These are phyloP conservation scores for Taxillus chinensis DNA, from an alignment of 164 flowering plant genomes.

Conservation along the genomic window DNA sequence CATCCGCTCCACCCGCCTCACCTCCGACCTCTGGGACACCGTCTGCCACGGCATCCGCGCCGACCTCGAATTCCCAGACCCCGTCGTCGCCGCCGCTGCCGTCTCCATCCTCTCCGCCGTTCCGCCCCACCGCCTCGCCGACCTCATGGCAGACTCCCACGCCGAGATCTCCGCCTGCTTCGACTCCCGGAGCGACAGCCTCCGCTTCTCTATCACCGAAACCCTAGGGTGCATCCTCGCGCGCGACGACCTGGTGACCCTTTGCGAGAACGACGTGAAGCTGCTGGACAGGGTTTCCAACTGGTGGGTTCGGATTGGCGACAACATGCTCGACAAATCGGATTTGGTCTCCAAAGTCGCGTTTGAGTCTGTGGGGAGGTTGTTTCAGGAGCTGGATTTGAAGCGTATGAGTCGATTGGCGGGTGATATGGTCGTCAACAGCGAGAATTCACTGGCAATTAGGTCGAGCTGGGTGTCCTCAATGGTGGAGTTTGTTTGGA, in stretches of 20 bases:
- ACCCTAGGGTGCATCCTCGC: conserved; percentile 90
- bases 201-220: conserved; percentile 81
- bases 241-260: conserved; percentile 75
- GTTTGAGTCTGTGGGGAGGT: conserved; percentile 72
- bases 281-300: conserved; percentile 62
- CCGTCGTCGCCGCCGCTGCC: conserved; percentile 93
- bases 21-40: conserved; percentile 91
- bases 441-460: conserved; percentile 85
- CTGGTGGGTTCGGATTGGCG: conserved; percentile 87
- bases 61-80: conserved; percentile 92
- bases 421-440: conserved; percentile 91
- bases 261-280: conserved; percentile 80
- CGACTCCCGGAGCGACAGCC: conserved; percentile 60
- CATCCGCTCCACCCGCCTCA: conserved; percentile 84
- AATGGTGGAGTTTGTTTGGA: conserved; percentile 81
- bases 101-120: conserved; percentile 77
- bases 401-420: conserved; percentile 93
- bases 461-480: conserved; percentile 83
- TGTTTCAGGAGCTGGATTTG: conserved; percentile 80
- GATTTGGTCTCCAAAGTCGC: conserved; percentile 87
- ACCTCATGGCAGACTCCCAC: conserved; percentile 52
- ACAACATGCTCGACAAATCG: conserved; percentile 70
- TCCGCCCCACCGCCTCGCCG: conserved; percentile 64
- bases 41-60: conserved; percentile 76
- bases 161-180: conserved; percentile 66